Evolutionary conservation across 179 eudicot species (phyloP), one percentile per base, ranked within the genome.

Genomic region (Heliamphora pulchella): DNA sequence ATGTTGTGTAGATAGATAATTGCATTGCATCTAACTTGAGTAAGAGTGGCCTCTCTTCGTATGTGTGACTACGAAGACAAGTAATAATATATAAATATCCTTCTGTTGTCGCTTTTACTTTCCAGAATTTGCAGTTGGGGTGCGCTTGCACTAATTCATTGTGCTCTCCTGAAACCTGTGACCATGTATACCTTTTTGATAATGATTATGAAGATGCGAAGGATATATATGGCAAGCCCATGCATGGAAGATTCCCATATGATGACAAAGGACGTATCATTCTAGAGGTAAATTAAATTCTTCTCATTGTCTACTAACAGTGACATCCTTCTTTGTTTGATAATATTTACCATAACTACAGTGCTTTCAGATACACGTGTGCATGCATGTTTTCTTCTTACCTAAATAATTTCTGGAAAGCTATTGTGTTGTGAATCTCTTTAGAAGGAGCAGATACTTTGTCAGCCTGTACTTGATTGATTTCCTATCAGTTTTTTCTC

Each of bases 171-270:
- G 89, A 73, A 80, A 84, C 85, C 47, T 96, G 99, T 74, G 97
- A 94, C 86, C 99, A 96, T 83, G 97, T 96, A 15, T 94, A 96
- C 87, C 94, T 96, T 80, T 96, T 94, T 85, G 90, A 94, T 86
- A 90, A 84, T 86, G 99, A 96, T 75, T 87, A 87, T 80, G 97
- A 92, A 85, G 89, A 90, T 86, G 95, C 97, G 15, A 94, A 91
- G 81, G 97, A 96, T 86, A 83, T 91, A 59, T 61, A 84, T 79
- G 99, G 99, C 61, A 87, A 87, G 65, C 87, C 93, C 15, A 89
- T 94, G 97, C 90, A 76, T 15, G 94, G 93, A 77, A 89, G 97
- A 83, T 94, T 90, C 81, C 97, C 98, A 0, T 96, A 91, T 86
- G 97, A 96, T 87, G 94, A 87, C 78, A 86, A 87, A 75, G 93